Percentiles rank a stretch among this genome's conserved stretches.
phyloP scores from a whole-genome alignment of 1,139 yeast species.

The Saccharomyces pastorianus region DNA sequence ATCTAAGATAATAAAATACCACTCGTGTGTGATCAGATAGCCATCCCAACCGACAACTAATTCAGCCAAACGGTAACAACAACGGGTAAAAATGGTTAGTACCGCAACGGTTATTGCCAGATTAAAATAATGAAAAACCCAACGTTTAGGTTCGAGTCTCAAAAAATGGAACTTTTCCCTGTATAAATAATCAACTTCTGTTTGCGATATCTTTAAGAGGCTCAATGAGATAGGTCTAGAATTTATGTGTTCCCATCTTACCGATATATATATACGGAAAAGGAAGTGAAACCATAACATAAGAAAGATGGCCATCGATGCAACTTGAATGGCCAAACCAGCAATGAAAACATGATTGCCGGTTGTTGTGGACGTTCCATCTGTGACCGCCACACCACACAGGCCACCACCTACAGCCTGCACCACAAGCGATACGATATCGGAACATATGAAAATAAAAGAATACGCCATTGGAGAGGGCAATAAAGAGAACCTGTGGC shows the following conservation, averaged over 20 bases:
- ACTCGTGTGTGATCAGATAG: constrained; percentile 59
- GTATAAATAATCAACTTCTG: constrained; percentile 24
- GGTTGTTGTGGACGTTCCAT: constrained; percentile 32
- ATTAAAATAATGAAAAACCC: constrained; percentile 42
- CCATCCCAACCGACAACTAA: constrained; percentile 74
- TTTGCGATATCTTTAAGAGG: constrained; percentile 26
- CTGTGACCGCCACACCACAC: constrained; percentile 42
- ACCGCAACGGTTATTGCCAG: constrained; percentile 47
- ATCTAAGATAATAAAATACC: constrained; percentile 68
- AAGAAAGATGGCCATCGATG: constrained; percentile 60
- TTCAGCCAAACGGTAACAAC: constrained; percentile 75
- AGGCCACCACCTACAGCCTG: constrained; percentile 84
- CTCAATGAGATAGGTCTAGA: constrained; percentile 18
- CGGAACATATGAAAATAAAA: constrained; percentile 57
- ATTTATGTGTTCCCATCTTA: constrained; percentile 23
- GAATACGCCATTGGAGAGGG: constrained; percentile 68
- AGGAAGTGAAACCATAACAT: constrained; percentile 49
- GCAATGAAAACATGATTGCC: constrained; percentile 79
- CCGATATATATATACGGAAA: constrained; percentile 38
- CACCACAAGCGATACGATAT: constrained; percentile 57
- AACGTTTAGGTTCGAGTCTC: constrained; percentile 26
- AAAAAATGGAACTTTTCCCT: constrained; percentile 19
- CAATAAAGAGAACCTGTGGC: constrained; percentile 50
- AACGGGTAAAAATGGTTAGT: constrained; percentile 57
- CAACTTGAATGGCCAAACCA: constrained; percentile 73